Evolutionary conservation across 1,284 basidiomycete species (phyloP).

Genomic region (Coriolopsis trogii): DNA sequence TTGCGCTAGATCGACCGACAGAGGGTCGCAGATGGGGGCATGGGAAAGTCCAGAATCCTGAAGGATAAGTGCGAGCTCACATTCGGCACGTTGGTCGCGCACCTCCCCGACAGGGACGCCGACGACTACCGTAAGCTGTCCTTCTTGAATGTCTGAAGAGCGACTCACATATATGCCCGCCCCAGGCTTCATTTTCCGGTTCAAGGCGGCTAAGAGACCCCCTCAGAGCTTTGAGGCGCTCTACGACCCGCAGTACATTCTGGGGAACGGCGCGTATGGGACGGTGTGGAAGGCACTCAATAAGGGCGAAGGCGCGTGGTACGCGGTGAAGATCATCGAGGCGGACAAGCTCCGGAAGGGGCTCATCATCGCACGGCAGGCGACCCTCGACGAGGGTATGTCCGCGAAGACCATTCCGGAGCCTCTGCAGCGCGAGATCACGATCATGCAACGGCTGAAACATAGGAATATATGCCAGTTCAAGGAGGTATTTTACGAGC

Average conservation of each 20-base stretch:
- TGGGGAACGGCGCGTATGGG: conserved; percentile 81
- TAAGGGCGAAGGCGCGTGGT: conserved; percentile 58
- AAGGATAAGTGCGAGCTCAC: conserved; percentile 80
- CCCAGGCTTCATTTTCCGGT: conserved; percentile 53
- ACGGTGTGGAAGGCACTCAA: conserved; percentile 72
- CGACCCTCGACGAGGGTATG: too few relatives aligned
- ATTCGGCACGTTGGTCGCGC: conserved; percentile 60
- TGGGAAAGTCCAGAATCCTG: conserved; percentile 56
- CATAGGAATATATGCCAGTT: conserved; percentile 84
- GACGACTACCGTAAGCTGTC: conserved; percentile 52
- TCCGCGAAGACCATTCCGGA: neutral
- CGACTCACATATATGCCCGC: neutral
- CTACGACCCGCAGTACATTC: conserved; percentile 65
- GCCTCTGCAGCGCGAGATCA: conserved; percentile 71
- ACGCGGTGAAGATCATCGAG: conserved; percentile 77
- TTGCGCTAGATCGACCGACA: conserved; percentile 64
- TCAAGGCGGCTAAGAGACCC: conserved; percentile 50
- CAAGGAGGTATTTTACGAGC: conserved; percentile 64
- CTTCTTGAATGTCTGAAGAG: conserved; percentile 3
- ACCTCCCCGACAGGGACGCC: conserved; percentile 48
- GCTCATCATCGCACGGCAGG: neutral
- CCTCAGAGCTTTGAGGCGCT: conserved; percentile 54
- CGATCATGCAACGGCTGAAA: conserved; percentile 70
- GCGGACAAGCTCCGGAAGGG: conserved; percentile 37
- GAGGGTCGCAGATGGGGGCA: conserved; percentile 48